These are phyloP conservation scores for Blastobotrys apis DNA, from an alignment of 1,139 yeast genomes.

Conservation along the genomic window DNA sequence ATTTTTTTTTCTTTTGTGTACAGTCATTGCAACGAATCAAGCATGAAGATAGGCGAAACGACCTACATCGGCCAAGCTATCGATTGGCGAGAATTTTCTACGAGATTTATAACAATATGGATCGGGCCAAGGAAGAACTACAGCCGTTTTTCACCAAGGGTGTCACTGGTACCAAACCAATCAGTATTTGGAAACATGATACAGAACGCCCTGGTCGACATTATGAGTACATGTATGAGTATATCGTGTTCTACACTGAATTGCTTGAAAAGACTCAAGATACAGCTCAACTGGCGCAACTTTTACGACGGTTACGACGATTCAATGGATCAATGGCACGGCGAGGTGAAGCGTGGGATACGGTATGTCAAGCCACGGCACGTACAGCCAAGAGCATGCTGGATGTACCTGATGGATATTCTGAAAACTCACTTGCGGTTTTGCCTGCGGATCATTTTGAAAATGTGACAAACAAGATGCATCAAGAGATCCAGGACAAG, in stretches of 20 bases:
- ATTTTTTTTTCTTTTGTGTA: conserved; percentile 35
- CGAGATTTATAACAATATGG: conserved; percentile 50
- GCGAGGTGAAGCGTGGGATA: conserved; percentile 62
- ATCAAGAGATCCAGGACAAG: conserved; percentile 22
- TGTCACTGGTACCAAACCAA: conserved; percentile 55
- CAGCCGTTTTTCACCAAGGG: conserved; percentile 59
- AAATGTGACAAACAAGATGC: conserved; percentile 22
- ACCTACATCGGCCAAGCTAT: conserved; percentile 87
- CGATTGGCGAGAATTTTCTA: conserved; percentile 62
- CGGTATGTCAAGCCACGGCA: conserved; percentile 45
- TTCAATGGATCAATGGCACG: conserved; percentile 71
- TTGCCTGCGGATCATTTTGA: conserved; percentile 46
- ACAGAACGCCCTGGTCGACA: conserved; percentile 90
- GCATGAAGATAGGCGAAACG: conserved; percentile 68
- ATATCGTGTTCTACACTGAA: conserved; percentile 59
- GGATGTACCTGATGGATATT: conserved; percentile 43
- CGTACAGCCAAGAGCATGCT: conserved; percentile 51
- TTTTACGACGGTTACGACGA: conserved; percentile 68
- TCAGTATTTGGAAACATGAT: conserved; percentile 92
- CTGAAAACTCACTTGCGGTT: conserved; percentile 51
- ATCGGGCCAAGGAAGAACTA: conserved; percentile 62
- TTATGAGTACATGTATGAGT: conserved; percentile 70
- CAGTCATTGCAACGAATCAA: conserved; percentile 41
- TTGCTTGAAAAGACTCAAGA: conserved; percentile 54
- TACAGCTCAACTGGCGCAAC: conserved; percentile 51